Base-by-base conservation (phyloP, 2,329 filamentous ascomycete species). In the Penicillium sp. region DNA sequence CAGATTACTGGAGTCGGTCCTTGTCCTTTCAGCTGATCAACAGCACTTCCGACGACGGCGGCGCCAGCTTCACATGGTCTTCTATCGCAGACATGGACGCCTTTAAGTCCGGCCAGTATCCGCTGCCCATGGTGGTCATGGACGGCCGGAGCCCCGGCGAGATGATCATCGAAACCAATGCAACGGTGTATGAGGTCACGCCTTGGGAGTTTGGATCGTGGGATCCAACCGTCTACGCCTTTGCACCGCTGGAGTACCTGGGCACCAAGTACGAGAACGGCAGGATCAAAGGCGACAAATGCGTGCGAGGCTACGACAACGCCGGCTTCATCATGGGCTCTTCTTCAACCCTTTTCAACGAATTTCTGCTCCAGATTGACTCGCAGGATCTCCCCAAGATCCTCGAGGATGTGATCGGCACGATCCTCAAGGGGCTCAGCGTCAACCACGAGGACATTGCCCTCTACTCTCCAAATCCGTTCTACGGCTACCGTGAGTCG, bases 311-410 rank as follows among this genome's bases (percentile, higher is more conserved):
- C 1, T 92, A 92, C 66, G 93, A 96, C 77, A 92, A 93, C 69
- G 85, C 85, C 29, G 91, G 91, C 5, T 96, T 86, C 70, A 82
- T 96, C 29, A 92, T 95, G 87, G 92, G 92, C 41, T 96, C 92
- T 0, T 92, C 89, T 31, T 91, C 89, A 1, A 90, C 90, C 1
- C 83, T 96, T 2, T 96, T 96, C 83, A 96, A 96, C 78, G 82
- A 88, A 69, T 85, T 91, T 67, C 78, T 95, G n/a, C 80, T 92
- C 3, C 77, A 86, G 93, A 26, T 26, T 4, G 60, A 84, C 91
- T 66, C 73, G 82, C 1, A 71, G 79, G 0, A 83, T 41, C 67
- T 86, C 7, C 82, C 81, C 3, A 72, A 73, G 11, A 76, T 83
- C 30, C 75, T 92, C 44, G 79, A 82, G 52, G 70, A 79, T 6